phyloP scores from a whole-genome alignment of 345 rosid genomes.

The Noccaea caerulescens region DNA sequence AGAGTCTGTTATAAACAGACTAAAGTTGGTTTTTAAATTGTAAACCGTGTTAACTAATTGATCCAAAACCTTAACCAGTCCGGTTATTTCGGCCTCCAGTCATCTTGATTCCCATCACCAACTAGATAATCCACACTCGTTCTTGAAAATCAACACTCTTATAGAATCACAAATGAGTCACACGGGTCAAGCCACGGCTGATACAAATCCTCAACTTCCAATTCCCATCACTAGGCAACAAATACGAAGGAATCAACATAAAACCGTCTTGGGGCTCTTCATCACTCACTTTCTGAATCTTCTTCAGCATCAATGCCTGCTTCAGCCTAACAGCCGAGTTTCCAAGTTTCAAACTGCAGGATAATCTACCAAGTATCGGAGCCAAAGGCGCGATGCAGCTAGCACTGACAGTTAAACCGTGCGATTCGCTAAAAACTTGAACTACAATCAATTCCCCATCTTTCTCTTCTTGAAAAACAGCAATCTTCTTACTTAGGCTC shows the following conservation, averaged over 20 bases:
- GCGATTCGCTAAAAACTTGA: neutral
- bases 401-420: neutral
- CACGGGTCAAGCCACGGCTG: neutral
- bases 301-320: neutral
- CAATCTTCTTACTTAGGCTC: neutral
- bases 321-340: neutral
- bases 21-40: too few relatives aligned
- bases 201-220: slow-evolving; percentile 5
- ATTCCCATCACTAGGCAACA: neutral
- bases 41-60: too few relatives aligned
- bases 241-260: slow-evolving; percentile 3
- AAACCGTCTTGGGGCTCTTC: neutral
- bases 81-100: too few relatives aligned
- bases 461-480: neutral
- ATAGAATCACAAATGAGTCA: neutral
- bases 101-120: too few relatives aligned
- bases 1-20: too few relatives aligned
- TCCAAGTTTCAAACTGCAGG: neutral
- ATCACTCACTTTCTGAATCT: too few relatives aligned
- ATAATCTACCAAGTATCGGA: neutral
- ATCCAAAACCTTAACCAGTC: too few relatives aligned
- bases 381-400: neutral
- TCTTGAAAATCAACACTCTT: too few relatives aligned
- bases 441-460: neutral
- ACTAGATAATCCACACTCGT: too few relatives aligned